A percentile compares a stretch with the other conserved stretches of the same genome.
These are phyloP conservation scores for Stephania japonica DNA, from an alignment of 164 flowering plant genomes.

Conservation along the genomic window DNA sequence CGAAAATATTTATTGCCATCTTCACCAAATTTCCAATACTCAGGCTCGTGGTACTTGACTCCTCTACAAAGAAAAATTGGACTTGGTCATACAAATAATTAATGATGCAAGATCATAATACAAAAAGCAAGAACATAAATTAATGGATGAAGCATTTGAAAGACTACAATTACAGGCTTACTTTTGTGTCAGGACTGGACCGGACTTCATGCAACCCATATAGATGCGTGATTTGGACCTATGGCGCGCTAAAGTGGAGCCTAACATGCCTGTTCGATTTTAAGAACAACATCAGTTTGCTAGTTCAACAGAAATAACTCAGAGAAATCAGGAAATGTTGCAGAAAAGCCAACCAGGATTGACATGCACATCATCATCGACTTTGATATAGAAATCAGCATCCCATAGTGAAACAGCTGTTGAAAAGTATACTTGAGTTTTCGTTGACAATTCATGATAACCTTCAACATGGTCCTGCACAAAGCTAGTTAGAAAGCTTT, in stretches of 20 bases:
- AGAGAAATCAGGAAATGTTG: background rate
- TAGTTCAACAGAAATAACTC: too few relatives aligned
- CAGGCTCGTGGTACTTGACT: conserved; percentile 92
- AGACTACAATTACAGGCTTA: conserved; percentile 25
- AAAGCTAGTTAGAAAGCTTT: background rate
- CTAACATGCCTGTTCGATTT: conserved; percentile 57
- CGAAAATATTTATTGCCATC: conserved; percentile 92
- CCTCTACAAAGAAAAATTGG: conserved; percentile 39
- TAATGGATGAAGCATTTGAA: background rate
- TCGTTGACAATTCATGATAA: conserved; percentile 81
- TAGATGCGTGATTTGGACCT: conserved; percentile 81
- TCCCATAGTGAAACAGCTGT: conserved; percentile 93
- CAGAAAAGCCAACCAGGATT: conserved; percentile 61
- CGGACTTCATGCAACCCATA: conserved; percentile 99
- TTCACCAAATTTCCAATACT: conserved; percentile 97
- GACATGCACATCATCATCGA: conserved; percentile 93
- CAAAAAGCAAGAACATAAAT: background rate
- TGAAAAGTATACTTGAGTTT: conserved; percentile 82
- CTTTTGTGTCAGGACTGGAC: conserved; percentile 85
- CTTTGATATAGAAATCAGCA: conserved; percentile 91
- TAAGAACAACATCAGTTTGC: background rate
- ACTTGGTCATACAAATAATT: background rate
- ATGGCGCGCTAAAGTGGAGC: conserved; percentile 76
- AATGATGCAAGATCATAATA: background rate
- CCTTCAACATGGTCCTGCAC: conserved; percentile 93